Evolutionary conservation across 331 rosid genomes (phyloP), one percentile per base, ranked within the genome.

Genomic region (Quercus tomentella): DNA sequence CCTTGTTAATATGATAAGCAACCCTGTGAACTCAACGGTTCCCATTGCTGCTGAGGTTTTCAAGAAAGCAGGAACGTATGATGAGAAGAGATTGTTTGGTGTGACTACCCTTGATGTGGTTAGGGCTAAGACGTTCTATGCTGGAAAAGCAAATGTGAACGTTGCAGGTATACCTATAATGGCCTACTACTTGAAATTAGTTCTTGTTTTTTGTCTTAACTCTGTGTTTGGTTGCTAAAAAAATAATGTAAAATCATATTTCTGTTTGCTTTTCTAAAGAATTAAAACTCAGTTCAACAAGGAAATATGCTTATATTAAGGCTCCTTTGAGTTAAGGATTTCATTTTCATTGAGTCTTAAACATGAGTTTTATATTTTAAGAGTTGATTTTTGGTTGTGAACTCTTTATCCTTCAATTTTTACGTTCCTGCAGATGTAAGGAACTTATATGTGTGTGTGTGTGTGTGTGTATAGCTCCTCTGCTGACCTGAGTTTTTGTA

Each of bases 51-150:
- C 99, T 7, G 99, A 95, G 90, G 84, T 95, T 85, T 91, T 95
- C 92, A 93, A 91, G 97, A 95, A 93, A 79, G 97, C 97, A 0
- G 97, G 97, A 20, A 86, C 90, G 4, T 95, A 83, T 7, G 91
- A 95, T 55, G 97, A 89, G 81, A 95, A 72, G 89, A 93, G 61
- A 83, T 78, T 93, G 93, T 95, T 95, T 77, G 99, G 99, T 77
- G 99, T 95, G 56, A 95, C 99, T 28, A 95, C 99, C 70, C 97
- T 95, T 82, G 99, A 95, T 83, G 99, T 95, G 28, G 99, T 95
- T 17, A 82, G 99, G 82, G 99, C 97, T 15, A 95, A 89, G 86
- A 93, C 99, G 43, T 95, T 95, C 86, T 95, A 95, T 82, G 97
- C 99, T 86, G 97, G 96, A 25, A 91, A 95, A 83, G 97, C 97